These are phyloP conservation scores for Neurospora discreta DNA, from an alignment of 495 filamentous ascomycete genomes.

Conservation along the genomic window DNA sequence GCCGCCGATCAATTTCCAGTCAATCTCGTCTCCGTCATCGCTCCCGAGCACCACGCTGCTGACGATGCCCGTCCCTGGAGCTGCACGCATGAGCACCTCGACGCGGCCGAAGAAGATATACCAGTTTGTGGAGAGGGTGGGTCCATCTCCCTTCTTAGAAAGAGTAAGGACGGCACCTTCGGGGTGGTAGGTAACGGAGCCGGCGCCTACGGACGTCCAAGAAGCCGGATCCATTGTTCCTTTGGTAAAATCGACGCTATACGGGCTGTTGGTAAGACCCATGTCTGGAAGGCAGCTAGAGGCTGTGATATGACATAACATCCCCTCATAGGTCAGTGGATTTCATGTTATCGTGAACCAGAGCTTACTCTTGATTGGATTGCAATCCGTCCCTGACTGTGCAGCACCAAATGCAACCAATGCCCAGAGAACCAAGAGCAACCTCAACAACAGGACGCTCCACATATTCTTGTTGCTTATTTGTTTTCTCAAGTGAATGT, in stretches of 20 bases:
- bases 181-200: conserved; percentile 44
- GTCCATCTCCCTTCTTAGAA: conserved; percentile 58
- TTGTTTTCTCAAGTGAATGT: not conserved
- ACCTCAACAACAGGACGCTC: not conserved
- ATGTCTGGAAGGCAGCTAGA: conserved; percentile 6
- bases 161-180: conserved; percentile 65
- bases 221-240: conserved; percentile 48
- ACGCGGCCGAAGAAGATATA: conserved; percentile 72
- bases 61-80: conserved; percentile 57
- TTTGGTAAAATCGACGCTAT: conserved; percentile 51
- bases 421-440: not conserved
- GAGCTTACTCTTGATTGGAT: conserved; percentile 4
- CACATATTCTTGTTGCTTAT: not conserved
- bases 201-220: conserved; percentile 46
- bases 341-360: not conserved
- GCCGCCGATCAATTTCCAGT: conserved; percentile 70
- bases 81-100: conserved; percentile 51
- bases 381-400: conserved; percentile 8
- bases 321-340: not conserved
- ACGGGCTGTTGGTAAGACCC: conserved; percentile 4
- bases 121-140: conserved; percentile 55
- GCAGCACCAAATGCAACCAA: not conserved
- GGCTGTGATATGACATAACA: not conserved
- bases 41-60: conserved; percentile 76
- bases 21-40: conserved; percentile 84